phyloP scores from a whole-genome alignment of 305 asterid genomes.

The Solanum chacoense region DNA sequence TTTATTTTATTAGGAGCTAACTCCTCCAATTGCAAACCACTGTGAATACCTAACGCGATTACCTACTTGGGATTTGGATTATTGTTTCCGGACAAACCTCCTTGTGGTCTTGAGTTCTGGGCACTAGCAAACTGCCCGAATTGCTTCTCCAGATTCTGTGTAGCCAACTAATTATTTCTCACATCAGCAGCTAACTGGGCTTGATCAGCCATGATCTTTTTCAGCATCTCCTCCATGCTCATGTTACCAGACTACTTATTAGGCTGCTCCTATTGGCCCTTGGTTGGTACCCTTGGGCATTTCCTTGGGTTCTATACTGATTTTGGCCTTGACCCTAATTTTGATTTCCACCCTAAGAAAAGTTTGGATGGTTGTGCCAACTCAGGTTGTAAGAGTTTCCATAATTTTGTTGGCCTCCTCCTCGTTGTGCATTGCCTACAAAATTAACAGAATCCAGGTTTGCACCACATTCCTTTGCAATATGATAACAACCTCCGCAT shows the following conservation, averaged over 20 bases:
- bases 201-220: neutral
- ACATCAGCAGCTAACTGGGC: neutral
- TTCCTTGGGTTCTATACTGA: neutral
- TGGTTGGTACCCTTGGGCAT: neutral
- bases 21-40: neutral
- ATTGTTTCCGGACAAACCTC: neutral
- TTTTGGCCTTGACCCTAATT: neutral
- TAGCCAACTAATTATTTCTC: neutral
- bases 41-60: neutral
- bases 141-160: neutral
- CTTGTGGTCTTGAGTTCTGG: neutral
- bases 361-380: neutral
- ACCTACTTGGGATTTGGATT: neutral
- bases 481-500: neutral
- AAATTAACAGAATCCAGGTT: neutral
- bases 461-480: neutral
- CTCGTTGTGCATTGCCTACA: neutral
- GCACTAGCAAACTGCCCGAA: neutral
- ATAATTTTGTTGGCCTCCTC: neutral
- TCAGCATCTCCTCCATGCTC: neutral
- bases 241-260: neutral
- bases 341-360: neutral
- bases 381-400: neutral
- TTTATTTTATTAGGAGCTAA: neutral
- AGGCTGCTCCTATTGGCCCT: neutral